phyloP scores from a whole-genome alignment of 352 stramenopile species.

The Globisporangium polare region DNA sequence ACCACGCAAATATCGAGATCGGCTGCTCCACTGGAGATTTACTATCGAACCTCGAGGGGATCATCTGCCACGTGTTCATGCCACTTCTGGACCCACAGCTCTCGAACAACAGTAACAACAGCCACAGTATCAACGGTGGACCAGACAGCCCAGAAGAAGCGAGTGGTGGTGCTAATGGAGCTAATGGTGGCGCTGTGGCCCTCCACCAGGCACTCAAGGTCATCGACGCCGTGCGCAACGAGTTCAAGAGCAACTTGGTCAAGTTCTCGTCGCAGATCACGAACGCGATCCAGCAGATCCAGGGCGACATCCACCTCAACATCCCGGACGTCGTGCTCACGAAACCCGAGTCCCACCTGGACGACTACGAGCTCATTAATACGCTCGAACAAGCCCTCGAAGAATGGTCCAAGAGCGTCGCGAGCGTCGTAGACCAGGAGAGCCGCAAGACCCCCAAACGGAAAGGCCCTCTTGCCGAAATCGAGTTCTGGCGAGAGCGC shows the following conservation, averaged over 20 bases:
- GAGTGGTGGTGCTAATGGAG: neutral
- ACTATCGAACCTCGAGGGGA: constrained; percentile 77
- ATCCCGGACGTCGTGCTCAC: constrained; percentile 91
- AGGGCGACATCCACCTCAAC: constrained; percentile 91
- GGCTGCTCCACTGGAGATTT: constrained; percentile 86
- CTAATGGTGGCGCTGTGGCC: neutral
- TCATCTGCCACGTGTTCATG: constrained; percentile 89
- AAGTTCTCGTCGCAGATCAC: constrained; percentile 93
- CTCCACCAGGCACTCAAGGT: constrained; percentile 65
- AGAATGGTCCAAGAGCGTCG: constrained; percentile 91
- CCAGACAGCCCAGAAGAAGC: neutral
- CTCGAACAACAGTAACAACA: constrained; percentile 21
- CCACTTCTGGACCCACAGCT: constrained; percentile 78
- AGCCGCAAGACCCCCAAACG: constrained; percentile 80
- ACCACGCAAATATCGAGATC: constrained; percentile 75
- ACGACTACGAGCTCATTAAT: constrained; percentile 86
- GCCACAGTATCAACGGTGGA: neutral
- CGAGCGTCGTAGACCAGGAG: constrained; percentile 89
- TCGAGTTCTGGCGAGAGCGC: constrained; percentile 95
- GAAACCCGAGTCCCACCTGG: constrained; percentile 80
- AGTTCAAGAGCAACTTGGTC: constrained; percentile 88
- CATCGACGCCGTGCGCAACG: constrained; percentile 80
- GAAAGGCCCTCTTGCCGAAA: constrained; percentile 91
- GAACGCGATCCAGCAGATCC: constrained; percentile 92
- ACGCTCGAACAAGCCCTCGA: constrained; percentile 90